Conservation (phyloP, 2,329 filamentous ascomycete genomes). For the Botrytis hyacinthi region DNA sequence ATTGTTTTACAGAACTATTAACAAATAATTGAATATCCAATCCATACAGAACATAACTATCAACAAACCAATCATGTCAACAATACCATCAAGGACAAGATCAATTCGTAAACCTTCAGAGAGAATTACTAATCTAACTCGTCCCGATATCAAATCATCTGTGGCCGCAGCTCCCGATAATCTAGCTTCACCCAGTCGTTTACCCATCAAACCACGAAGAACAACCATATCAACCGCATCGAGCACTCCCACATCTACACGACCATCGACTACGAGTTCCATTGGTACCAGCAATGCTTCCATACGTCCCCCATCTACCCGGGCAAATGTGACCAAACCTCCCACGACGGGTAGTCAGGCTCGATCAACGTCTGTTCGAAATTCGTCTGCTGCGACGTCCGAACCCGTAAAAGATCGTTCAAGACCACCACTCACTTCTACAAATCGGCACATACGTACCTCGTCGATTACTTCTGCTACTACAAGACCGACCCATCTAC, state of each 20-base stretch:
- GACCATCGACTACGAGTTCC: conserved; percentile 30
- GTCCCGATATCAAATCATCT: conserved; percentile 12
- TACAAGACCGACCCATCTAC: conserved; percentile 28
- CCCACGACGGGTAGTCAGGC: conserved; percentile 27
- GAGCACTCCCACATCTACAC: conserved; percentile 8
- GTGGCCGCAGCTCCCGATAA: not conserved
- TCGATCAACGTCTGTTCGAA: conserved; percentile 30
- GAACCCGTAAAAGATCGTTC: conserved; percentile 23
- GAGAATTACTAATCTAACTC: conserved; percentile 21
- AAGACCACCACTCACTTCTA: conserved; percentile 25
- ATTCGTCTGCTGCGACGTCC: conserved; percentile 20
- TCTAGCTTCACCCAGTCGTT: conserved; percentile 35
- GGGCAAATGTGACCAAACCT: conserved; percentile 28
- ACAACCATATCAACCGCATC: conserved; percentile 25
- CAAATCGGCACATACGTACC: conserved; percentile 33
- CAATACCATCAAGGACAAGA: conserved; percentile 32
- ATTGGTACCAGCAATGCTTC: conserved; percentile 30
- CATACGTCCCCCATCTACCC: conserved; percentile 32
- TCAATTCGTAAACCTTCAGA: conserved; percentile 34
- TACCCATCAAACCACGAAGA: conserved; percentile 36
- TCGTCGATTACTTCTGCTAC: conserved; percentile 24
- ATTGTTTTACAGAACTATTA: not conserved
- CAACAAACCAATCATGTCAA: conserved; percentile 26
- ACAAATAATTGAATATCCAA: not conserved
- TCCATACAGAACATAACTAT: not conserved